A percentile compares a stretch with the other conserved stretches of the same genome.
phyloP scores from a whole-genome alignment of 1,284 basidiomycete genomes.

The Cutaneotrichosporon cavernicola region DNA sequence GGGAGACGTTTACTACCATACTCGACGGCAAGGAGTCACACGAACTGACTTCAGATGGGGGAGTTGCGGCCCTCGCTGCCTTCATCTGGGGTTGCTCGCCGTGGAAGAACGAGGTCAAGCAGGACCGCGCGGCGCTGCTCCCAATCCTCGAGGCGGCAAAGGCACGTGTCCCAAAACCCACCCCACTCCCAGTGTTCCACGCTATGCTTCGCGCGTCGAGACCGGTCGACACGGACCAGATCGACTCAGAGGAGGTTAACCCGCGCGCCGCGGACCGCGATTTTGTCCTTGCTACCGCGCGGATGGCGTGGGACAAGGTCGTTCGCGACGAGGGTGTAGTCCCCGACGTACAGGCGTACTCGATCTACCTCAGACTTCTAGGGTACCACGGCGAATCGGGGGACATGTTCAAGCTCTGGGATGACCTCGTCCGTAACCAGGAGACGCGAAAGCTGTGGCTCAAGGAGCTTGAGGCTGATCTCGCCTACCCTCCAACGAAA shows the following conservation, averaged over 20 bases:
- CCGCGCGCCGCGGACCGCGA: slow-evolving; percentile 11
- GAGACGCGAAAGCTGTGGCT: slow-evolving; percentile 2
- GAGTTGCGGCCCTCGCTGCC: slow-evolving; percentile 4
- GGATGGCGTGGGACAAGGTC: slow-evolving; percentile 35
- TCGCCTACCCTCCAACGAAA: neutral
- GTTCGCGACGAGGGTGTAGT: slow-evolving; percentile 26
- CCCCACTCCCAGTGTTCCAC: slow-evolving; percentile 26
- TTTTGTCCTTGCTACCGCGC: slow-evolving; percentile 4
- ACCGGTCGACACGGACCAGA: neutral
- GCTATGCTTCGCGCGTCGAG: slow-evolving; percentile 10
- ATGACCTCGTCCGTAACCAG: slow-evolving; percentile 24
- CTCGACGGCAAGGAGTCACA: slow-evolving; percentile 3
- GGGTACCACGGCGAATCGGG: slow-evolving; percentile 38
- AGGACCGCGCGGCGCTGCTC: slow-evolving; percentile 4
- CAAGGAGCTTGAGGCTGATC: slow-evolving; percentile 12
- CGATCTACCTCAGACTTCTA: slow-evolving; percentile 45
- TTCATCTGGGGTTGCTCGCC: slow-evolving; percentile 11
- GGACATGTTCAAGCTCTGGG: slow-evolving; percentile 39
- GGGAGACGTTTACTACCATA: slow-evolving; percentile 6
- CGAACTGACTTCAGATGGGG: slow-evolving; percentile 1
- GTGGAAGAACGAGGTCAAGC: slow-evolving; percentile 5
- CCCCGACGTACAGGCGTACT: slow-evolving; percentile 47
- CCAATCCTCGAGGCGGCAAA: slow-evolving; percentile 10
- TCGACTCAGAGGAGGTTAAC: neutral
- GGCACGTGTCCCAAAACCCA: slow-evolving; percentile 23